phyloP scores from a whole-genome alignment of 441 rosid genomes.

The Pelargonium cotyledonis region DNA sequence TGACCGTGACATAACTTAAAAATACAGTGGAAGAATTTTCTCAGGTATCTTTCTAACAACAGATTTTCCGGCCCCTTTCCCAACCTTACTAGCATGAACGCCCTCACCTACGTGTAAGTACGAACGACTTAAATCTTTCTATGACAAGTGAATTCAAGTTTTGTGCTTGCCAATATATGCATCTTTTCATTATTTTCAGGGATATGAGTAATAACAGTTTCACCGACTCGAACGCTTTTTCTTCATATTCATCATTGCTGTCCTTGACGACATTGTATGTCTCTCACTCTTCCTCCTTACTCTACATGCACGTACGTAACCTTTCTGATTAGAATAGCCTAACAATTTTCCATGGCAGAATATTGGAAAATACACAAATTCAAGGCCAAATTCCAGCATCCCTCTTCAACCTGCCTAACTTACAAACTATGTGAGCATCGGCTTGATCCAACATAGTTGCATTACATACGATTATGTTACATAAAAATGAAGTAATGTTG shows the following conservation, averaged over 20 bases:
- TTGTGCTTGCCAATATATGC: no score
- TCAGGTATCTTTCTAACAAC: constrained; percentile 70
- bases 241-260: constrained; percentile 40
- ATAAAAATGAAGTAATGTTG: no score
- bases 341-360: constrained; percentile 34
- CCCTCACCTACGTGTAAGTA: constrained; percentile 60
- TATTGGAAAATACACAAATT: constrained; percentile 45
- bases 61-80: constrained; percentile 49
- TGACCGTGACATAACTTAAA: no score
- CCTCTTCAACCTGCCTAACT: constrained; percentile 42
- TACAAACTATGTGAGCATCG: constrained; percentile 56
- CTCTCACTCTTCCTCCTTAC: constrained; percentile 15
- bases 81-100: constrained; percentile 43
- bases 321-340: not conserved
- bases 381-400: constrained; percentile 46
- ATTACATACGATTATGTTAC: no score
- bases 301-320: not conserved
- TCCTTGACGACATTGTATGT: constrained; percentile 68
- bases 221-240: constrained; percentile 38
- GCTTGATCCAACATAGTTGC: not conserved
- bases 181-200: constrained; percentile 32
- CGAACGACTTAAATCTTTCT: not conserved
- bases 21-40: no score
- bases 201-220: constrained; percentile 75
- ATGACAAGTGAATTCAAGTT: no score